These are phyloP conservation scores for Ophiostoma sp. DNA, from an alignment of 2,329 filamentous ascomycete genomes.

Conservation along the genomic window DNA sequence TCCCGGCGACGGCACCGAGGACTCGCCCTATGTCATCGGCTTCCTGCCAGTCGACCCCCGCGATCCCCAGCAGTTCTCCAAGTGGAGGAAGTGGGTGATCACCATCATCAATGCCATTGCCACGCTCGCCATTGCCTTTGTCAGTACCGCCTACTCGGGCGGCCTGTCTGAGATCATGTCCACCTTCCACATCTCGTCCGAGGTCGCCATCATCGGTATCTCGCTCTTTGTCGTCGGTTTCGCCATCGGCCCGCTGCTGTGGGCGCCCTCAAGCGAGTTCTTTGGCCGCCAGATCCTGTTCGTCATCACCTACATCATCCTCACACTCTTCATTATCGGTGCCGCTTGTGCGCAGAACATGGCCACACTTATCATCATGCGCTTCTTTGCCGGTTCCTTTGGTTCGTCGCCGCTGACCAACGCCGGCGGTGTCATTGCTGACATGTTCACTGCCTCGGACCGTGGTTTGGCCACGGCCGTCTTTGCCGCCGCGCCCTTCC, in stretches of 20 bases:
- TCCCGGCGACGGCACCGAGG: constrained; percentile 55
- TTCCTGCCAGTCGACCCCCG: constrained; percentile 59
- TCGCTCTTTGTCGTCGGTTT: constrained; percentile 57
- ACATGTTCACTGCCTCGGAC: constrained; percentile 50
- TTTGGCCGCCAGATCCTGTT: constrained; percentile 57
- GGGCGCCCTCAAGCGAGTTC: constrained; percentile 56
- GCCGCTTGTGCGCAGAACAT: constrained; percentile 54
- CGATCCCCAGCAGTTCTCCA: constrained; percentile 58
- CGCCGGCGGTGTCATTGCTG: constrained; percentile 56
- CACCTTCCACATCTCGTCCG: constrained; percentile 48
- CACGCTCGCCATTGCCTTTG: constrained; percentile 64
- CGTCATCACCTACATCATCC: constrained; percentile 48
- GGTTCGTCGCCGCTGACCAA: constrained; percentile 59
- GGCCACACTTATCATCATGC: constrained; percentile 53
- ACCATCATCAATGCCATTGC: constrained; percentile 59
- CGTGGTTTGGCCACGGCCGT: constrained; percentile 55
- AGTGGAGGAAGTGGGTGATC: constrained; percentile 58
- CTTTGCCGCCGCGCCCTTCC: constrained; percentile 61
- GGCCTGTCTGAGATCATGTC: constrained; percentile 49
- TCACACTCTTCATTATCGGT: constrained; percentile 57
- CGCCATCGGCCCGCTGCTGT: constrained; percentile 50
- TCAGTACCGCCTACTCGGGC: constrained; percentile 61
- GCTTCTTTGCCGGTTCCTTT: constrained; percentile 59
- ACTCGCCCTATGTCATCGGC: constrained; percentile 62
- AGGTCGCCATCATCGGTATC: constrained; percentile 56